These are phyloP conservation scores for Fusarium liriodendri DNA, from an alignment of 2,329 filamentous ascomycete species.

Conservation along the genomic window DNA sequence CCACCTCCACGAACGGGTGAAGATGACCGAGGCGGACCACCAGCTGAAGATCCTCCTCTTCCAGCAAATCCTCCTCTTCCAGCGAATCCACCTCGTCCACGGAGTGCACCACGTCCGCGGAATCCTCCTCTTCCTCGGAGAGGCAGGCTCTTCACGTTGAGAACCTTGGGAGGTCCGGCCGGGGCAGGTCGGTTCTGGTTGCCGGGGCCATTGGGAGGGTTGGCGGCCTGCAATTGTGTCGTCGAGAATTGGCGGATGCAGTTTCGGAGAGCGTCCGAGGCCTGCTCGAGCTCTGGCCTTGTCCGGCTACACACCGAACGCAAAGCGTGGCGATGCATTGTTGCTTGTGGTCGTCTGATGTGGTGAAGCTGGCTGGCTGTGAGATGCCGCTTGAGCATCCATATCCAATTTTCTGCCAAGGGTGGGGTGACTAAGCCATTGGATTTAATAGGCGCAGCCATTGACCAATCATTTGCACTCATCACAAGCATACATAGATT, in stretches of 20 bases:
- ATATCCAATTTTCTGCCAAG: conserved; percentile 40
- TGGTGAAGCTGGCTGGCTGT: conserved; percentile 21
- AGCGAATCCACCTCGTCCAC: conserved; percentile 20
- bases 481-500: background rate
- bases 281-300: conserved; percentile 49
- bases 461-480: conserved; percentile 30
- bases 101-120: conserved; percentile 41
- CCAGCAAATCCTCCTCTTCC: conserved; percentile 20
- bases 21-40: conserved; percentile 13
- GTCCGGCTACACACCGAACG: conserved; percentile 52
- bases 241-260: conserved; percentile 55
- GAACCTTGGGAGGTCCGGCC: conserved; percentile 47
- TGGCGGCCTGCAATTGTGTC: conserved; percentile 48
- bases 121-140: conserved; percentile 34
- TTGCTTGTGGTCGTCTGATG: conserved; percentile 37
- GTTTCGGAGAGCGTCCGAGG: conserved; percentile 45
- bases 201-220: conserved; percentile 35
- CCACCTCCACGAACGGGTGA: conserved; percentile 29
- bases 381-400: conserved; percentile 15
- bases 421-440: conserved; percentile 40
- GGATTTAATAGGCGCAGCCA: background rate
- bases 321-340: conserved; percentile 53
- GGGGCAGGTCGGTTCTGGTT: conserved; percentile 17
- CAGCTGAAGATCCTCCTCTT: conserved; percentile 27
- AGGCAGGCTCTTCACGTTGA: conserved; percentile 54